Percentiles rank a stretch among this genome's conserved stretches.
Conservation (phyloP, 148 eudicot species). For the Euryodendron excelsum region DNA sequence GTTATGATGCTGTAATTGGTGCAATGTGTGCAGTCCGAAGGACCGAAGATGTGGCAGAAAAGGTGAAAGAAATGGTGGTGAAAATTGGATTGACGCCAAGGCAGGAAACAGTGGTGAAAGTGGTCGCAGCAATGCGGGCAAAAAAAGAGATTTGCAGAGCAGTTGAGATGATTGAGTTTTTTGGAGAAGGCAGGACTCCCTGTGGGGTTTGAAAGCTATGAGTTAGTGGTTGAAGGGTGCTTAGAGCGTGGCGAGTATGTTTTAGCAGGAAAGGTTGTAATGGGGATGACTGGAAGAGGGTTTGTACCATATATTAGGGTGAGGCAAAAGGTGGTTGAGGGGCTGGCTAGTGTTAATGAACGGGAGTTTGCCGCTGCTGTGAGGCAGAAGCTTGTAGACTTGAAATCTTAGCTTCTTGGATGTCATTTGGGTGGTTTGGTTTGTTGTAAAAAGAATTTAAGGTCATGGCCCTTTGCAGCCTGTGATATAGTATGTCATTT, state of each 20-base stretch:
- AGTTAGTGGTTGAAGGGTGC: conserved; percentile 72
- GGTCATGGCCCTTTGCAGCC: neutral
- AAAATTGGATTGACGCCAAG: conserved; percentile 55
- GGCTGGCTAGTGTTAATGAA: conserved; percentile 65
- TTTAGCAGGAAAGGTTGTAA: conserved; percentile 67
- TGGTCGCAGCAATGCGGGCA: conserved; percentile 47
- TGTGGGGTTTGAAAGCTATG: conserved; percentile 71
- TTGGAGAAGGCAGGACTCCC: conserved; percentile 42
- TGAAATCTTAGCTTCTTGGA: conserved; percentile 56
- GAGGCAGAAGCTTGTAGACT: conserved; percentile 58
- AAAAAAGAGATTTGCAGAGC: conserved; percentile 64
- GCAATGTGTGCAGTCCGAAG: conserved; percentile 53
- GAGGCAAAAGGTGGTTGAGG: conserved; percentile 73
- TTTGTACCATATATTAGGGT: conserved; percentile 66
- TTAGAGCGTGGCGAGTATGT: conserved; percentile 58
- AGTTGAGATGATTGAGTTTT: conserved; percentile 61
- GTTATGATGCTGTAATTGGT: conserved; percentile 53
- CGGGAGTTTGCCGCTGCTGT: conserved; percentile 64
- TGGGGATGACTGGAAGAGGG: conserved; percentile 66
- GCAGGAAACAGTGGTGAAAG: conserved; percentile 50
- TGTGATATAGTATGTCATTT: neutral
- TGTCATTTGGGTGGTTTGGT: neutral
- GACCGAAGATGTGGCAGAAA: conserved; percentile 31
- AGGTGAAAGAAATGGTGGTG: conserved; percentile 66
- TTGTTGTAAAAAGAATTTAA: neutral